These are phyloP conservation scores for Aspergillus hortae DNA, from an alignment of 2,329 filamentous ascomycete species.

Conservation along the genomic window DNA sequence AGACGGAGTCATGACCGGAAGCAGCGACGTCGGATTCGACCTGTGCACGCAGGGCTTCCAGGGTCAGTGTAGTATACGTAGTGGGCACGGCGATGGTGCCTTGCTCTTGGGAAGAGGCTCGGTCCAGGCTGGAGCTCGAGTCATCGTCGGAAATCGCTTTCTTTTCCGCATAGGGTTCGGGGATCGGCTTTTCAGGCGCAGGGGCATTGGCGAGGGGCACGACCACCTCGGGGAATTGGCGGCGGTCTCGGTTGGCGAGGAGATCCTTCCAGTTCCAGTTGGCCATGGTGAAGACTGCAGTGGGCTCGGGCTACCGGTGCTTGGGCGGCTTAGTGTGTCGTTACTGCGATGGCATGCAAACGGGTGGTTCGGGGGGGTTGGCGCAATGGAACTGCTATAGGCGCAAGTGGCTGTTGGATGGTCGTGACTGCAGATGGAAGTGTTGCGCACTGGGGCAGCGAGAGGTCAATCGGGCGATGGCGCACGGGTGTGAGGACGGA, in stretches of 20 bases:
- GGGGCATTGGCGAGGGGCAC: slow-evolving; percentile 49
- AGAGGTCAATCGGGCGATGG: neutral
- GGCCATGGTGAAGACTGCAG: neutral
- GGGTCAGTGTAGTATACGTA: slow-evolving; percentile 52
- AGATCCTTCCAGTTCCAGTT: neutral
- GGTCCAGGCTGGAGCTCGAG: slow-evolving; percentile 30
- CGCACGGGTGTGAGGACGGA: neutral
- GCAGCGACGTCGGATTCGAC: slow-evolving; percentile 58
- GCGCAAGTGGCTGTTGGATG: neutral
- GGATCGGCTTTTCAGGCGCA: slow-evolving; percentile 25
- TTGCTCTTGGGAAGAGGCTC: slow-evolving; percentile 35
- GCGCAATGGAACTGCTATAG: neutral
- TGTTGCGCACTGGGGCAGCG: neutral
- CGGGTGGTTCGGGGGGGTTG: neutral
- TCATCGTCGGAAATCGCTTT: slow-evolving; percentile 33
- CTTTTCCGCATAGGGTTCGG: slow-evolving; percentile 12
- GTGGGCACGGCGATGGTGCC: slow-evolving; percentile 28
- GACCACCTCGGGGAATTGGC: slow-evolving; percentile 48
- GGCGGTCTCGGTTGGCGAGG: slow-evolving; percentile 9
- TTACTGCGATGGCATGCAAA: neutral
- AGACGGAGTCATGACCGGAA: slow-evolving; percentile 60
- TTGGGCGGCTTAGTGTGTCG: neutral
- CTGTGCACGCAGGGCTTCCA: slow-evolving; percentile 67
- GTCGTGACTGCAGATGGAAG: neutral
- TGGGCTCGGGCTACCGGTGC: neutral